Evolutionary conservation across 768 basidiomycete genomes (phyloP), one percentile per base, ranked within the genome.

Genomic region (Krasilnikovozyma curviuscula): DNA sequence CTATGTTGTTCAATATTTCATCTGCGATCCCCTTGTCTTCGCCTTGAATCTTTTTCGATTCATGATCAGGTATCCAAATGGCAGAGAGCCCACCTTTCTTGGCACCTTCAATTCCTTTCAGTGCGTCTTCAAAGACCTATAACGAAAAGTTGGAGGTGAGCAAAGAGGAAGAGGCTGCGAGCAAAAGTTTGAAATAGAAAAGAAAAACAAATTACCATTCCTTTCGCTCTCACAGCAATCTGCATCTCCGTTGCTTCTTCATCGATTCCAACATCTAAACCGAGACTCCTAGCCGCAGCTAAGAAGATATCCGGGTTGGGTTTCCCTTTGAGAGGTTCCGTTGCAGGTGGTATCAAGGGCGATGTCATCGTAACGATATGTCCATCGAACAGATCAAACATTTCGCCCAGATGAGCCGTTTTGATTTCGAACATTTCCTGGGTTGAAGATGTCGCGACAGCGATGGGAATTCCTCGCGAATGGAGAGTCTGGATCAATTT

Each of bases 221-320:
- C 82, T 50, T 68, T 74, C 28, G 61, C 61, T 33, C 81, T 68
- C 61, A 76, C 77, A 28, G 54, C 59, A 30, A 55, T 56, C 56
- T 75, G 65, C 34, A 56, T 62, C 18, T 67, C 63, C 13, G 16
- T 34, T 28, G n/a, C 35, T 4, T 59, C 63, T 13, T 58, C 52
- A 50, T 60, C 47, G 10, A 62, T 54, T 19, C 43, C 44, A n/a
- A 58, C 55, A 1, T 50, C 59, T 48, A 57, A 62, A 19, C 68
- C 65, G 46, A 75, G 65, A 51, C 70, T 69, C 43, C 71, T 68
- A 24, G 84, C 84, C 9, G 82, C 78, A 7, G 69, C 68, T 30
- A 88, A 66, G 61, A 85, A 89, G 30, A 84, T 76, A 59, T 84
- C 83, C n/a, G 84, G 83, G 25, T 70, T 68, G 0, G 84, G 84